Conservation (phyloP, 1,284 basidiomycete species). For the Sparassis latifolia region DNA sequence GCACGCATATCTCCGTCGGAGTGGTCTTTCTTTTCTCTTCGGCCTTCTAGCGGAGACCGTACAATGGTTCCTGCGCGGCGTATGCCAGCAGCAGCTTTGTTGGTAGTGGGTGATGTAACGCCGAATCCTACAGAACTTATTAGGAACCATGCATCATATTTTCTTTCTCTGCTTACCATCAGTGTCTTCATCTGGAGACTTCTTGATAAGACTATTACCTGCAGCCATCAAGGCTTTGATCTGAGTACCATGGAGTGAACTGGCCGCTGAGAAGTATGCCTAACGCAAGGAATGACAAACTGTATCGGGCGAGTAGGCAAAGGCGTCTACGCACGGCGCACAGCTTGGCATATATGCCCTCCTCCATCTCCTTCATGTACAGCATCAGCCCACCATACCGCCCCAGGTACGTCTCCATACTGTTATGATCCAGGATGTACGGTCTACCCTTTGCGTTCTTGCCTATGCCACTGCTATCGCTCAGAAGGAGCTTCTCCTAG, state of each 20-base stretch:
- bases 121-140: slow-evolving; percentile 39
- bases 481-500: slow-evolving; percentile 61
- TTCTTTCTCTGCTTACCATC: slow-evolving; percentile 38
- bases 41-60: slow-evolving; percentile 58
- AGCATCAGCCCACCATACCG: slow-evolving; percentile 87
- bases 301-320: background rate
- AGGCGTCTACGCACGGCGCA: slow-evolving; percentile 63
- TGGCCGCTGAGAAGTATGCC: slow-evolving; percentile 85
- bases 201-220: slow-evolving; percentile 60
- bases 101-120: slow-evolving; percentile 29
- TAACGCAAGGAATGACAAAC: slow-evolving; percentile 24
- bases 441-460: slow-evolving; percentile 39
- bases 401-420: slow-evolving; percentile 79
- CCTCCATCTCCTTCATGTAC: slow-evolving; percentile 95
- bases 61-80: slow-evolving; percentile 74
- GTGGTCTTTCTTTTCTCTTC: slow-evolving; percentile 56
- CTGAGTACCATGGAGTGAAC: slow-evolving; percentile 75
- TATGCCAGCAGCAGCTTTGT: slow-evolving; percentile 50
- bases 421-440: slow-evolving; percentile 54
- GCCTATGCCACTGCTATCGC: slow-evolving; percentile 49
- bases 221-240: slow-evolving; percentile 67
- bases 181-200: slow-evolving; percentile 64
- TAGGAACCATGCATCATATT: background rate
- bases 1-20: slow-evolving; percentile 54
- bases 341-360: slow-evolving; percentile 74